Evolutionary conservation across 164 flowering plant genomes (phyloP).

Genomic region (Litsea cubeba): DNA sequence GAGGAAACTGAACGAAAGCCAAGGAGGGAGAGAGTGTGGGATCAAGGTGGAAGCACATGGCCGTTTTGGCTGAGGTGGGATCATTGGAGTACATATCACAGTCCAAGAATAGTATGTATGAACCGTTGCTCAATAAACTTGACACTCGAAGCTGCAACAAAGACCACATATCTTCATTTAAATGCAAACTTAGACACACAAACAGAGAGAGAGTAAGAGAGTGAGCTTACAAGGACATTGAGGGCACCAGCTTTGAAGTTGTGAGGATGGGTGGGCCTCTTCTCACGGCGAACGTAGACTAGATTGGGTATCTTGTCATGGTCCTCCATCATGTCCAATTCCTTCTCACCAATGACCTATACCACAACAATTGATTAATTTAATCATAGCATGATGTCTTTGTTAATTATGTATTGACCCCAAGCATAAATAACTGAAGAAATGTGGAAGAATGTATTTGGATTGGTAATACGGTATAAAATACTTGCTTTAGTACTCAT

Average conservation of each 20-base stretch:
- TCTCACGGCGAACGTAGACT: conserved; percentile 19
- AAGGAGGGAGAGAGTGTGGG: not conserved
- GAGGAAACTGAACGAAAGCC: conserved; percentile 35
- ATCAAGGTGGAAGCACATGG: too few relatives aligned
- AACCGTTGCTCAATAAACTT: conserved; percentile 29
- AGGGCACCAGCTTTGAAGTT: conserved; percentile 21
- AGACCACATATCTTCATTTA: not conserved
- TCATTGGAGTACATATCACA: conserved; percentile 28
- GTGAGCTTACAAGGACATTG: conserved; percentile 8
- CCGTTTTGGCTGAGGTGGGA: too few relatives aligned
- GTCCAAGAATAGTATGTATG: conserved; percentile 23
- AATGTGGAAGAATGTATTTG: too few relatives aligned
- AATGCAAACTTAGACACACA: not conserved
- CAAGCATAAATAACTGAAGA: too few relatives aligned
- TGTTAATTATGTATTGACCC: too few relatives aligned
- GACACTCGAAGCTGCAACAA: conserved; percentile 29
- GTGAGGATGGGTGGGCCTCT: conserved; percentile 10
- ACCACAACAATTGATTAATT: too few relatives aligned
- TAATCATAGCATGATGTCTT: too few relatives aligned
- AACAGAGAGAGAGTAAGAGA: not conserved
- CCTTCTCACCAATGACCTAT: too few relatives aligned
- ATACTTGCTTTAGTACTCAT: too few relatives aligned
- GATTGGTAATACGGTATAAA: too few relatives aligned
- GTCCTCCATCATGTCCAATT: not conserved
- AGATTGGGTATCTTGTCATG: conserved; percentile 7